A percentile compares a stretch with the other conserved stretches of the same genome.
Conservation (phyloP, 2,329 filamentous ascomycete species). For the Pseudogymnoascus sp. region DNA sequence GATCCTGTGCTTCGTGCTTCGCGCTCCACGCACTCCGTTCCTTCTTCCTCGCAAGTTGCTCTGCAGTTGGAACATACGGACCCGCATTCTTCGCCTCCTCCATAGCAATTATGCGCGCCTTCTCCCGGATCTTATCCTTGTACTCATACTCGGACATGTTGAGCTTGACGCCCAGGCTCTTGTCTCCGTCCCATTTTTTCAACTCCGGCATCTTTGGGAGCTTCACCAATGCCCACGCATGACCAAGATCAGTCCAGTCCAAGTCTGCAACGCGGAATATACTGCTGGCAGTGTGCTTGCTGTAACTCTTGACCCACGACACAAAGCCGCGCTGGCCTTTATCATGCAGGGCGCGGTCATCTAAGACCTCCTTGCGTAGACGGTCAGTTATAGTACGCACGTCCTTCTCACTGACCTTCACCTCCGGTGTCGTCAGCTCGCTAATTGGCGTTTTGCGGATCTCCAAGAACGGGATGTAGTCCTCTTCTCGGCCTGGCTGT, state of each 20-base stretch:
- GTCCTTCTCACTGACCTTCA: conserved; percentile 54
- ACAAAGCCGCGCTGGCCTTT: conserved; percentile 89
- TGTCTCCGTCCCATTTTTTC: conserved; percentile 63
- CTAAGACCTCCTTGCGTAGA: conserved; percentile 51
- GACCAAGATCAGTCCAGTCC: conserved; percentile 74
- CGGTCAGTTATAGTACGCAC: conserved; percentile 47
- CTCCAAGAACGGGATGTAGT: conserved; percentile 80
- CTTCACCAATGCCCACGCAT: conserved; percentile 77
- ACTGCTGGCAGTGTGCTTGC: conserved; percentile 80
- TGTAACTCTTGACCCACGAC: conserved; percentile 85
- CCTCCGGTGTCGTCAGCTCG: conserved; percentile 47
- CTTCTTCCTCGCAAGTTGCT: conserved; percentile 47
- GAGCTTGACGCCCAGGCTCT: conserved; percentile 51
- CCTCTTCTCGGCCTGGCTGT: conserved; percentile 76
- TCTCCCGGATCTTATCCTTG: conserved; percentile 64
- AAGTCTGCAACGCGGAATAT: conserved; percentile 80
- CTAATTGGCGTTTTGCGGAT: conserved; percentile 79
- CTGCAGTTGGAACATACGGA: conserved; percentile 31
- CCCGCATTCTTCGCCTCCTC: conserved; percentile 38
- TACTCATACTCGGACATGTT: conserved; percentile 64
- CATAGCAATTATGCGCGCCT: conserved; percentile 51
- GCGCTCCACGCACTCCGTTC: conserved; percentile 65
- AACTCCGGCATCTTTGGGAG: conserved; percentile 93
- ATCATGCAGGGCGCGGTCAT: conserved; percentile 56
- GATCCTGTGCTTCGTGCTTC: conserved; percentile 58